Evolutionary conservation across 345 rosid species (phyloP).

Genomic region (Balakata baccata): DNA sequence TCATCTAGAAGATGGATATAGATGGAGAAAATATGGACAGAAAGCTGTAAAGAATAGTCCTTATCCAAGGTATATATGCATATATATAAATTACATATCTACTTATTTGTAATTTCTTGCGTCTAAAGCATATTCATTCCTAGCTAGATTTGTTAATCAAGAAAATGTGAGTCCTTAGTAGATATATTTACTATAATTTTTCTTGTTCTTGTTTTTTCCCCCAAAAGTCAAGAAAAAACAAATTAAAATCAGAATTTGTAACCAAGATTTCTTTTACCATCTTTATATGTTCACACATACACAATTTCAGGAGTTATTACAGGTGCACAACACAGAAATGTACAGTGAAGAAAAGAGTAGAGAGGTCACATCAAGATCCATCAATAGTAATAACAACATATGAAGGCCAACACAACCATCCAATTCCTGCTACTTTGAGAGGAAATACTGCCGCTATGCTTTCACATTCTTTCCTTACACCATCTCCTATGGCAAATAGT

Average conservation of each 20-base stretch:
- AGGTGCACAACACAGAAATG: constrained; percentile 39
- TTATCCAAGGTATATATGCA: constrained; percentile 32
- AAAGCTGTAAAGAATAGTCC: constrained; percentile 42
- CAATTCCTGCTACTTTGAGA: constrained; percentile 27
- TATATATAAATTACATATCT: not conserved
- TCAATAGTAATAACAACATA: constrained; percentile 31
- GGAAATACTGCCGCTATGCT: constrained; percentile 34
- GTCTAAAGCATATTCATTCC: constrained; percentile 5
- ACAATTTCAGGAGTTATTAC: constrained; percentile 30
- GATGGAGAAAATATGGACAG: constrained; percentile 40
- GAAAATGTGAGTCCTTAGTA: constrained; percentile 3
- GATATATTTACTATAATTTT: no score
- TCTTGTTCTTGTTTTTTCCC: not conserved
- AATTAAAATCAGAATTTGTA: not conserved
- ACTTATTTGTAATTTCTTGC: constrained; percentile 9
- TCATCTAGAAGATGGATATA: constrained; percentile 37
- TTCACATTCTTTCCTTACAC: constrained; percentile 26
- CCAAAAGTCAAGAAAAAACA: not conserved
- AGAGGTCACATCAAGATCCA: constrained; percentile 33
- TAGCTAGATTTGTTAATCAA: not conserved
- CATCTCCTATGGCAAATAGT: constrained; percentile 25
- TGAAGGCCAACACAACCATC: constrained; percentile 35
- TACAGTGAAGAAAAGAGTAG: constrained; percentile 31
- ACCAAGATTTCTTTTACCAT: not conserved
- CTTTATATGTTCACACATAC: not conserved